These are phyloP conservation scores for Aureobasidium zeae DNA, from an alignment of 2,329 filamentous ascomycete species.

Conservation along the genomic window DNA sequence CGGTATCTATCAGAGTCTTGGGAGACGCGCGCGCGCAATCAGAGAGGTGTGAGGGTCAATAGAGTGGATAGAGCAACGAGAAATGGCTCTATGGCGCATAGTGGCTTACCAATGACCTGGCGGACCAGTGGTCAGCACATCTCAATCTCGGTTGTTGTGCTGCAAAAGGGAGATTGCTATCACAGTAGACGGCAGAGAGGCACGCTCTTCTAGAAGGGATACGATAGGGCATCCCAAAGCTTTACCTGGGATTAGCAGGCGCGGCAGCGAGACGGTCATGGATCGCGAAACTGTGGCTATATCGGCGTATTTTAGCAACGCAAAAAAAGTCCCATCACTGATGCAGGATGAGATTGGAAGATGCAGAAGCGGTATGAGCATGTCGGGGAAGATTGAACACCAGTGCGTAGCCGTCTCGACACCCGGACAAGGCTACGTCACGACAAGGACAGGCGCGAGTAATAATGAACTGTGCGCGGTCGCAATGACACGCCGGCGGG, in stretches of 20 bases:
- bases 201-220: conserved; percentile 6
- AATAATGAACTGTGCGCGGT: too few relatives aligned
- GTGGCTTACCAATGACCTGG: conserved; percentile 9
- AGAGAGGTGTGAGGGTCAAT: too few relatives aligned
- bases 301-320: conserved; percentile 12
- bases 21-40: conserved; percentile 5
- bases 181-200: conserved; percentile 6
- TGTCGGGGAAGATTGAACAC: not conserved
- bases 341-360: conserved; percentile 11
- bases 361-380: conserved; percentile 1
- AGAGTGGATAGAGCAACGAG: conserved; percentile 6
- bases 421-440: conserved; percentile 2
- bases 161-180: conserved; percentile 12
- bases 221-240: not conserved
- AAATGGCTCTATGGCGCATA: conserved; percentile 1
- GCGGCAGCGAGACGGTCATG: conserved; percentile 1
- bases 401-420: not conserved
- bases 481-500: too few relatives aligned
- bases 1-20: too few relatives aligned
- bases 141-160: conserved; percentile 11
- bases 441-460: conserved; percentile 1
- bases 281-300: conserved; percentile 1
- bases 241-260: not conserved
- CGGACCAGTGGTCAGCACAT: conserved; percentile 7
- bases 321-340: not conserved